phyloP scores from a whole-genome alignment of 371 early-diverging fungal genomes.

The Cokeromyces recurvatus region DNA sequence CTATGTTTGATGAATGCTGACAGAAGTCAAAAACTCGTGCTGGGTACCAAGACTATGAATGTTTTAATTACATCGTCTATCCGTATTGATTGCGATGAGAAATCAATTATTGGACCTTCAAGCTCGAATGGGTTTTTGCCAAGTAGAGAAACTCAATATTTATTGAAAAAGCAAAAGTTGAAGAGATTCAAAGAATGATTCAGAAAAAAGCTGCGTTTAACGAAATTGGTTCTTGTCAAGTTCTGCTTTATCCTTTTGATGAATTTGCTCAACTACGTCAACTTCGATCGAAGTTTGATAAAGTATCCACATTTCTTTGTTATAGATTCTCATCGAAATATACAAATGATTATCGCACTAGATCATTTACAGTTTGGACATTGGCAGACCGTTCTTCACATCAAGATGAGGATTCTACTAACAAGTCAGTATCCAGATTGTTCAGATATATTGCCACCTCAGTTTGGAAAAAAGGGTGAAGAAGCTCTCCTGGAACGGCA shows the following conservation, averaged over 20 bases:
- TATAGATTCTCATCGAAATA: conserved; percentile 12
- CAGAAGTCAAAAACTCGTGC: conserved; percentile 3
- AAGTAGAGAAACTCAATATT: conserved; percentile 6
- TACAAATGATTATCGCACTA: conserved; percentile 10
- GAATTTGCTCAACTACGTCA: conserved; percentile 10
- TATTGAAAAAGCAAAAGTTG: conserved; percentile 4
- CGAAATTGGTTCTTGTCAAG: conserved; percentile 3
- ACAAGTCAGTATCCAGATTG: conserved; percentile 10
- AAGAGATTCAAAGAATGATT: conserved; percentile 8
- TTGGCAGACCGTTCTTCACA: conserved; percentile 6
- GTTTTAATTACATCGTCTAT: conserved; percentile 8
- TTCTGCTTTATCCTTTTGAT: conserved; percentile 12
- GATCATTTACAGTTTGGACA: conserved; percentile 12
- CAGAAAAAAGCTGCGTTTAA: conserved; percentile 1
- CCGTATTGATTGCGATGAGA: conserved; percentile 6
- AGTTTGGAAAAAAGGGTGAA: conserved; percentile 13
- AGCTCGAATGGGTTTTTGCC: conserved; percentile 9
- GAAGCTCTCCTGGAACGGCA: conserved; percentile 8
- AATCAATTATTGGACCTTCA: conserved; percentile 7
- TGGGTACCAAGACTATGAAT: conserved; percentile 9
- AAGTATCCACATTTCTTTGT: conserved; percentile 10
- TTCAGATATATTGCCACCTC: conserved; percentile 11
- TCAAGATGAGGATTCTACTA: conserved; percentile 6
- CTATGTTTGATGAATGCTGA: conserved; percentile 5
- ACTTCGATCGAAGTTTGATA: conserved; percentile 13